A percentile compares a stretch with the other conserved stretches of the same genome.
Evolutionary conservation across 208 protist genomes (phyloP).

Genomic region (Spongospora subterranea): DNA sequence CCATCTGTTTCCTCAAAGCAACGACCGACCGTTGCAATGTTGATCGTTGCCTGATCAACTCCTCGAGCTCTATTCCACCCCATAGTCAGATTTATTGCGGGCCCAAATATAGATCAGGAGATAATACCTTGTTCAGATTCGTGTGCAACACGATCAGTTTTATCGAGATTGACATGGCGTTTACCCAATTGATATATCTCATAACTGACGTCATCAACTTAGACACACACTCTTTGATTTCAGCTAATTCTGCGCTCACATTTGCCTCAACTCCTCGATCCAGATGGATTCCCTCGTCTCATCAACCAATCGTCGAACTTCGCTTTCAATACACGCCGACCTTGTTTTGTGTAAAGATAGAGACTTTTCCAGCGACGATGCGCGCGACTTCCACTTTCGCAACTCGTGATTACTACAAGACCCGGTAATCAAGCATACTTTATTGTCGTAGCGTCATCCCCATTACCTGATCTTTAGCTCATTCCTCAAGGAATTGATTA

Average conservation of each 20-base stretch:
- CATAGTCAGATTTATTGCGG: neutral
- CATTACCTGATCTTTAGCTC: neutral
- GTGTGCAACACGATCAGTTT: neutral
- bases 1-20: neutral
- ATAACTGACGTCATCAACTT: neutral
- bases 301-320: neutral
- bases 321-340: neutral
- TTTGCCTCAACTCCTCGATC: neutral
- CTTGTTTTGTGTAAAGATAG: neutral
- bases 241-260: neutral
- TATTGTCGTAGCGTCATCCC: neutral
- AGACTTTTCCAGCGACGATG: neutral
- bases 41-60: neutral
- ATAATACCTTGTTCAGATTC: neutral
- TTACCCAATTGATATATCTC: neutral
- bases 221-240: neutral
- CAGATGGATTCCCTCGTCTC: neutral
- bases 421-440: neutral
- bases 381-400: neutral
- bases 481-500: neutral
- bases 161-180: neutral
- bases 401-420: neutral
- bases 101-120: neutral
- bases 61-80: neutral
- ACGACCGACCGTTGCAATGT: neutral